Evolutionary conservation across 2,329 filamentous ascomycete genomes (phyloP).

Genomic region (Metarhizium humberi): DNA sequence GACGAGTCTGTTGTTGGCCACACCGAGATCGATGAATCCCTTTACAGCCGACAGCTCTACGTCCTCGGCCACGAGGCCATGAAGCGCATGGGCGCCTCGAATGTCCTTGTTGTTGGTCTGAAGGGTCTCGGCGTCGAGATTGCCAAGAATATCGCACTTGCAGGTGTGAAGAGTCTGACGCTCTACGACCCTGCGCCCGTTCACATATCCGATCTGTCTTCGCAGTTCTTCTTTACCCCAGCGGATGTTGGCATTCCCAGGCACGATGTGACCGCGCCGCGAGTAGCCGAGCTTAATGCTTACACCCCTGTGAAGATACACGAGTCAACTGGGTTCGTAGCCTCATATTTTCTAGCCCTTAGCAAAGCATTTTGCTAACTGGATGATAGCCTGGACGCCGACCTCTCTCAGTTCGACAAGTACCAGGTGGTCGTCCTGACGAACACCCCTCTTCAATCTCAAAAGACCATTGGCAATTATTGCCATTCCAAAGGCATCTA

Average conservation of each 20-base stretch:
- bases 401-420: conserved; percentile 75
- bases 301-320: conserved; percentile 88
- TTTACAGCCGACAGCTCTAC: conserved; percentile 67
- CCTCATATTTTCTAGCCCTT: conserved; percentile 4
- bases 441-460: conserved; percentile 68
- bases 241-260: conserved; percentile 88
- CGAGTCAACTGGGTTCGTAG: conserved; percentile 40
- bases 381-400: conserved; percentile 54
- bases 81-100: conserved; percentile 97
- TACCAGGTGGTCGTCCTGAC: conserved; percentile 93
- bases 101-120: conserved; percentile 83
- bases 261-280: conserved; percentile 76
- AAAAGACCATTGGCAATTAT: conserved; percentile 81
- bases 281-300: conserved; percentile 88
- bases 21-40: conserved; percentile 60
- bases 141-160: conserved; percentile 96
- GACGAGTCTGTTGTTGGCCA: conserved; percentile 47
- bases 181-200: conserved; percentile 83
- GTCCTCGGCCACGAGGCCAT: conserved; percentile 73
- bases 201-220: conserved; percentile 79
- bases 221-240: conserved; percentile 90
- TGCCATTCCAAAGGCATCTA: conserved; percentile 92
- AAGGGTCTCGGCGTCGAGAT: conserved; percentile 96
- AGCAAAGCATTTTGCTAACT: neutral
- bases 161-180: conserved; percentile 94